phyloP scores from a whole-genome alignment of 805 yeast genomes.

The Cephaloascus fragrans region DNA sequence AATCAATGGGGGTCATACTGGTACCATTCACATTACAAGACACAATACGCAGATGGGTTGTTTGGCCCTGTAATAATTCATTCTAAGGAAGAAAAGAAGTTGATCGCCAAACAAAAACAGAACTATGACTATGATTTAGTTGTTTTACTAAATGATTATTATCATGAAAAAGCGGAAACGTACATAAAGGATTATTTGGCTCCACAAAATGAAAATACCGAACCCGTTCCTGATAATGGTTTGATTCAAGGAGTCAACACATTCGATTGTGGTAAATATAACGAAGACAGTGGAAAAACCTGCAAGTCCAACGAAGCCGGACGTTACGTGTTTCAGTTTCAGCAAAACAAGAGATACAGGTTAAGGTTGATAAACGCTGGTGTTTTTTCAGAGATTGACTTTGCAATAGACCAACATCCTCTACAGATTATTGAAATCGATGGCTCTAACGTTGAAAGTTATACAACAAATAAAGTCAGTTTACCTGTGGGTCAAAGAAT shows the following conservation, averaged over 20 bases:
- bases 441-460: conserved; percentile 1
- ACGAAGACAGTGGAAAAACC: conserved; percentile 1
- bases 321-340: conserved; percentile 3
- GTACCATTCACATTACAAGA: conserved; percentile 13
- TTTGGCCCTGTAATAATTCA: conserved; percentile 11
- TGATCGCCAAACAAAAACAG: background rate
- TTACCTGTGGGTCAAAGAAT: conserved; percentile 11
- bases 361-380: conserved; percentile 2
- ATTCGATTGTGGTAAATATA: conserved; percentile 12
- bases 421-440: conserved; percentile 3
- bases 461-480: conserved; percentile 6
- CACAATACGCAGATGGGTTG: conserved; percentile 13
- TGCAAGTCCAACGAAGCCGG: conserved; percentile 1
- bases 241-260: conserved; percentile 24
- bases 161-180: conserved; percentile 10
- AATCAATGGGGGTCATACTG: conserved; percentile 12
- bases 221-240: conserved; percentile 21
- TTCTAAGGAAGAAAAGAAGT: conserved; percentile 6
- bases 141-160: conserved; percentile 13
- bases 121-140: conserved; percentile 2
- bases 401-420: conserved; percentile 2
- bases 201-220: conserved; percentile 25
- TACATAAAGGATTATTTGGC: conserved; percentile 23
- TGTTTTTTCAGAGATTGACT: conserved; percentile 1
- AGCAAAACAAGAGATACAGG: conserved; percentile 2